phyloP scores from a whole-genome alignment of 2,329 filamentous ascomycete species.

The Fusarium pseudonygamai region DNA sequence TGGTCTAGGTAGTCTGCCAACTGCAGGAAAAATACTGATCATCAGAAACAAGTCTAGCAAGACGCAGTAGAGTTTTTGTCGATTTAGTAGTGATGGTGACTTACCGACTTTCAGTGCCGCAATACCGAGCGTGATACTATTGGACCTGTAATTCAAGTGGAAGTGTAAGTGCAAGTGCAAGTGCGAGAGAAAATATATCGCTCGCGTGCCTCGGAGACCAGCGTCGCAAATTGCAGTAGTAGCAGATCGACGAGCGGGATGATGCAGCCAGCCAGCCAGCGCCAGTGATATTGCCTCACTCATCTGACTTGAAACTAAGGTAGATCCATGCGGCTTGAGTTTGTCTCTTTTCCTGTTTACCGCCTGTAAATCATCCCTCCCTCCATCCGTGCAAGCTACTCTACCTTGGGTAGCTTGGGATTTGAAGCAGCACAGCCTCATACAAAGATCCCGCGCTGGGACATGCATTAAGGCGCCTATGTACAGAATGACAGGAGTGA shows the following conservation, averaged over 20 bases:
- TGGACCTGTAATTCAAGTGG: not conserved
- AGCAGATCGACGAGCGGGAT: slow-evolving; percentile 16
- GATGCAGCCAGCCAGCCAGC: not conserved
- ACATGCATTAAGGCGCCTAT: slow-evolving; percentile 7
- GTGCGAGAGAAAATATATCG: slow-evolving; percentile 17
- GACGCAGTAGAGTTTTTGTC: not conserved
- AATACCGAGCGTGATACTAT: not conserved
- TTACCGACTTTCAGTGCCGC: slow-evolving; percentile 11
- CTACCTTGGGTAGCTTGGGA: not conserved
- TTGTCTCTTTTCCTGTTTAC: slow-evolving; percentile 5
- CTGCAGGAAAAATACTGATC: not conserved
- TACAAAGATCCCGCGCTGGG: slow-evolving; percentile 17
- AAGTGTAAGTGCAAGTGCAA: not conserved
- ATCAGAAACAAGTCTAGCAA: not conserved
- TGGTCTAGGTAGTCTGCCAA: not conserved
- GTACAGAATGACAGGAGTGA: not conserved
- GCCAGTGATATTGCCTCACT: slow-evolving; percentile 25
- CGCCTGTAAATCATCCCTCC: slow-evolving; percentile 7
- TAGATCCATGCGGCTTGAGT: slow-evolving; percentile 14
- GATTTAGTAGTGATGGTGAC: not conserved
- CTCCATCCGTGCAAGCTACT: slow-evolving; percentile 18
- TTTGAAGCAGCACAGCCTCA: slow-evolving; percentile 32
- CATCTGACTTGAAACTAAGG: slow-evolving; percentile 10
- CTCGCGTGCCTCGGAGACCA: slow-evolving; percentile 26
- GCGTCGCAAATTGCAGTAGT: not conserved